Evolutionary conservation across 2,329 filamentous ascomycete species (phyloP), one percentile per base, ranked within the genome.

Genomic region (Intubia oerlemansii): DNA sequence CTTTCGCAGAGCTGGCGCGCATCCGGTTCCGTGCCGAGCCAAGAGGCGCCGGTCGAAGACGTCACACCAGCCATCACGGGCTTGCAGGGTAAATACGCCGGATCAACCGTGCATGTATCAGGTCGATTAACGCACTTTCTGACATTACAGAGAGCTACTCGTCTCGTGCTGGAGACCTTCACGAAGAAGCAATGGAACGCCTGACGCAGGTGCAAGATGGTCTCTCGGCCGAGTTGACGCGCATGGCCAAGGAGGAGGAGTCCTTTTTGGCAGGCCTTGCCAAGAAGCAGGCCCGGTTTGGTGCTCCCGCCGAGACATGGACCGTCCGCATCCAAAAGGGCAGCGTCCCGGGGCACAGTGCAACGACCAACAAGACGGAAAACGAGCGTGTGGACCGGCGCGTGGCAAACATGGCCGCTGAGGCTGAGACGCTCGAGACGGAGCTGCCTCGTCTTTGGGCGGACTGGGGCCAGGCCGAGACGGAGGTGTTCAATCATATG

Each of bases 381-480:
- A 29, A 38, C 4, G 34, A 36, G 12, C 28, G 31, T 4, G 26
- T 39, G 10, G 30, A 27, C 15, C 31, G 36, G 13, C 31, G 33
- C 8, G 24, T 42, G 9, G 24, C 23, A 5, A 20, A 18, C 4
- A 34, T 39, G 13, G 29, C 31, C 3, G 20, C 25, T 4, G 28
- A 29, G 10, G 31, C 34, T 0, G 27, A 24, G 5, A 9, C 31
- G 7, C 24, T 43, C 5, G 35, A 39, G 29, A 21, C 5, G 2
- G 36, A 40, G 6, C 31, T 41, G 5, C 27, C 21, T 5, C 23
- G 16, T 7, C 28, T 41, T 5, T 42, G 39, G 41, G 17, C 31
- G 5, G 34, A 41, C 42, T 57, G 33, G 50, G n/a, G n/a, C n/a
- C n/a, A n/a, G n/a, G n/a, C n/a, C n/a, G n/a, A n/a, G n/a, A n/a